Evolutionary conservation across 495 filamentous ascomycete species (phyloP).

Genomic region (Ramalina intermedia): DNA sequence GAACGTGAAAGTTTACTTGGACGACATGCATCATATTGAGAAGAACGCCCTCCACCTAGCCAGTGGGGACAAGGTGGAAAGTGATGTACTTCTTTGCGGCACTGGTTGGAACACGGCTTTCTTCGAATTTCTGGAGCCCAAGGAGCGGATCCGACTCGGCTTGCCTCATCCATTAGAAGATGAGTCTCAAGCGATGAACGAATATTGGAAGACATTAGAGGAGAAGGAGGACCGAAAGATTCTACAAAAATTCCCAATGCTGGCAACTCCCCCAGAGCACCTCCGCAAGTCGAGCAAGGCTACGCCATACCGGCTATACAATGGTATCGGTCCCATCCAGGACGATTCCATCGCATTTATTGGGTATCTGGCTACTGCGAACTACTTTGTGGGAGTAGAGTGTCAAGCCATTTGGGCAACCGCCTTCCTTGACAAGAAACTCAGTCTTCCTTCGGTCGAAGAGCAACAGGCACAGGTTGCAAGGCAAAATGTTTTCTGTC

Average conservation of each 20-base stretch:
- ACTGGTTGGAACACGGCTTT: conserved; percentile 23
- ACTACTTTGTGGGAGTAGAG: conserved; percentile 26
- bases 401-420: conserved; percentile 32
- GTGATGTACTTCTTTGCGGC: conserved; percentile 25
- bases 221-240: conserved; percentile 21
- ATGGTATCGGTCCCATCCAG: conserved; percentile 19
- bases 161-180: conserved; percentile 16
- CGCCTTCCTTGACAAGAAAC: conserved; percentile 24
- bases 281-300: conserved; percentile 8
- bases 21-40: conserved; percentile 16
- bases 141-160: conserved; percentile 14
- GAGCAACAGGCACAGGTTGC: conserved; percentile 22
- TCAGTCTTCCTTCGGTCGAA: conserved; percentile 17
- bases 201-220: conserved; percentile 19
- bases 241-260: conserved; percentile 22
- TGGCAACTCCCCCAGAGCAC: conserved; percentile 22
- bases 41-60: conserved; percentile 13
- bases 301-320: conserved; percentile 27
- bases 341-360: conserved; percentile 24
- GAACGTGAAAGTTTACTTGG: conserved; percentile 24
- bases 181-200: conserved; percentile 11
- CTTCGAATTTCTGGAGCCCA: conserved; percentile 15
- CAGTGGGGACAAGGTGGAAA: conserved; percentile 15
- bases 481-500: conserved; percentile 20
- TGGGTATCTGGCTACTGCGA: conserved; percentile 19